A percentile compares a stretch with the other conserved stretches of the same genome.
phyloP scores from a whole-genome alignment of 208 protist species.

The Trichomonas vaginalis region DNA sequence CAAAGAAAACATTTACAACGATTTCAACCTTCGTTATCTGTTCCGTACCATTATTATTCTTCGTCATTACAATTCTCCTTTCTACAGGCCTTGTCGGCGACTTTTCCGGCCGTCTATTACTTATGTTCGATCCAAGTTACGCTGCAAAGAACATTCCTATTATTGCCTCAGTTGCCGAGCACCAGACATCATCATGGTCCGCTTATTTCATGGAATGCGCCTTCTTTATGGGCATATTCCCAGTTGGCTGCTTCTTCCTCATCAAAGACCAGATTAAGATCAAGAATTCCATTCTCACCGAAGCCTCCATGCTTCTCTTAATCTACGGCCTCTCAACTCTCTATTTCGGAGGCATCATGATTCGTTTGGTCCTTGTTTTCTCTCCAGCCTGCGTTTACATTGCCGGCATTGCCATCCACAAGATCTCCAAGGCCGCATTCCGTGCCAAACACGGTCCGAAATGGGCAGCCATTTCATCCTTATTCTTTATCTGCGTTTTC shows the following conservation, averaged over 20 bases:
- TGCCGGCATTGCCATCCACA: slow-evolving; percentile 47
- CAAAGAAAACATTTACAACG: neutral
- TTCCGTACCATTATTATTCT: neutral
- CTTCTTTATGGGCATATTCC: slow-evolving; percentile 57
- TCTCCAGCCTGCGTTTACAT: slow-evolving; percentile 58
- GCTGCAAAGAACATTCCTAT: slow-evolving; percentile 59
- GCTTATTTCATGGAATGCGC: slow-evolving; percentile 75
- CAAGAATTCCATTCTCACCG: no score
- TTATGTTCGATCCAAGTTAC: neutral
- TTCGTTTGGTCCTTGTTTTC: slow-evolving; percentile 68
- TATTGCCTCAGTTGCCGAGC: slow-evolving; percentile 74
- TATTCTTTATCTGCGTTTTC: slow-evolving; percentile 23
- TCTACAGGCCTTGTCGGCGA: neutral
- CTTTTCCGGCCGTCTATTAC: neutral
- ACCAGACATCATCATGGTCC: slow-evolving; percentile 72
- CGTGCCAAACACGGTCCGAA: neutral
- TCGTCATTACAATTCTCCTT: neutral
- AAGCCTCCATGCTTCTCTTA: slow-evolving; percentile 58
- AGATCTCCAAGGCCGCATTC: neutral
- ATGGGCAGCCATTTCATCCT: neutral
- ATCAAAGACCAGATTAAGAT: slow-evolving; percentile 51
- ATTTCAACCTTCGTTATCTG: neutral
- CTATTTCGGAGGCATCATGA: slow-evolving; percentile 47
- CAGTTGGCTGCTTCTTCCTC: slow-evolving; percentile 62
- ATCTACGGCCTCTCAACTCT: slow-evolving; percentile 13